A percentile compares a stretch with the other conserved stretches of the same genome.
These are phyloP conservation scores for Aspergillus sp. DNA, from an alignment of 2,329 filamentous ascomycete species.

Conservation along the genomic window DNA sequence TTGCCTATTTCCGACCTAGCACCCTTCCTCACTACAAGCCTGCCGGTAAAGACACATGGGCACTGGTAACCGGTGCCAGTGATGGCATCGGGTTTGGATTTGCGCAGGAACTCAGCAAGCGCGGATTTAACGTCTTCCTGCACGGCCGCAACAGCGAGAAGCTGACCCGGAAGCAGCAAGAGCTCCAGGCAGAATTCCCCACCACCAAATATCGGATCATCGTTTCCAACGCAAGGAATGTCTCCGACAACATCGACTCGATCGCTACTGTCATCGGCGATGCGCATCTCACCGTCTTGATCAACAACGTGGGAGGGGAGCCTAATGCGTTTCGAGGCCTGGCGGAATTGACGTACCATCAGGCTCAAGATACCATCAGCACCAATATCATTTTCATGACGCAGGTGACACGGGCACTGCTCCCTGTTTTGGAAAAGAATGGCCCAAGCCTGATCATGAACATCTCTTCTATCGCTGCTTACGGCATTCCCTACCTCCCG, in stretches of 20 bases:
- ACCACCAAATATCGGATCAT: slow-evolving; percentile 32
- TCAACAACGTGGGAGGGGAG: slow-evolving; percentile 51
- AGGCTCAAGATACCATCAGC: slow-evolving; percentile 38
- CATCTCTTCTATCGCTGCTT: slow-evolving; percentile 41
- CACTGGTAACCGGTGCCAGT: slow-evolving; percentile 46
- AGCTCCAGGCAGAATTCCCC: slow-evolving; percentile 37
- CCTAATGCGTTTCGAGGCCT: slow-evolving; percentile 29
- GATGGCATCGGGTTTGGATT: slow-evolving; percentile 50
- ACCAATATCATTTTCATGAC: slow-evolving; percentile 45
- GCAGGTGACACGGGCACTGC: slow-evolving; percentile 40
- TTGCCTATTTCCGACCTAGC: slow-evolving; percentile 1
- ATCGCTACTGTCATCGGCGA: slow-evolving; percentile 25
- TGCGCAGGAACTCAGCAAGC: slow-evolving; percentile 42
- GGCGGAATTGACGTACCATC: slow-evolving; percentile 24
- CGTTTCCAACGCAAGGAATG: slow-evolving; percentile 38
- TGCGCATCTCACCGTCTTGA: slow-evolving; percentile 44
- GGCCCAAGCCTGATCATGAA: slow-evolving; percentile 44
- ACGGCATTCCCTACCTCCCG: slow-evolving; percentile 41
- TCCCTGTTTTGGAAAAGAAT: slow-evolving; percentile 38
- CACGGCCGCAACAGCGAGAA: slow-evolving; percentile 49
- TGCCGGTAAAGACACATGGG: slow-evolving; percentile 27
- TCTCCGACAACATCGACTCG: slow-evolving; percentile 13
- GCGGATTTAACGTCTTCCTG: slow-evolving; percentile 50
- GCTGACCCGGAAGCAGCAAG: slow-evolving; percentile 34
- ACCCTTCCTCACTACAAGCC: slow-evolving; percentile 3